Percentiles rank a stretch among this genome's conserved stretches.
Evolutionary conservation across 2,329 filamentous ascomycete genomes (phyloP).

Genomic region (Myriosclerotinia scirpicola): DNA sequence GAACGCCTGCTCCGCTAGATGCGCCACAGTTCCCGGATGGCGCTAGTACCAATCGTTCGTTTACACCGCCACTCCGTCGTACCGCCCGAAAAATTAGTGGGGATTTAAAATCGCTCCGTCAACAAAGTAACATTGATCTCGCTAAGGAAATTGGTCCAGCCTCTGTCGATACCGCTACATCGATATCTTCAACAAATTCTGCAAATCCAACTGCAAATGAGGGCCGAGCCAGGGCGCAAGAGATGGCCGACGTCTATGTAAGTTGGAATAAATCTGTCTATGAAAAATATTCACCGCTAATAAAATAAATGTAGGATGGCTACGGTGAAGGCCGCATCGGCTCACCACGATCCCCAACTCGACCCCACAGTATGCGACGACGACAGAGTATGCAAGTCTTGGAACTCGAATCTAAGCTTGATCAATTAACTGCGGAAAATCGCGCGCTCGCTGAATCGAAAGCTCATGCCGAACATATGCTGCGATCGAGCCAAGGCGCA

Average conservation of each 20-base stretch:
- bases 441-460: slow-evolving; percentile 73
- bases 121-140: slow-evolving; percentile 49
- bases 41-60: slow-evolving; percentile 53
- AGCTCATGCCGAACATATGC: slow-evolving; percentile 63
- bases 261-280: slow-evolving; percentile 47
- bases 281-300: slow-evolving; percentile 33
- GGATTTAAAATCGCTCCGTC: slow-evolving; percentile 70
- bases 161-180: slow-evolving; percentile 43
- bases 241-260: slow-evolving; percentile 94
- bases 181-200: slow-evolving; percentile 48
- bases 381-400: slow-evolving; percentile 97
- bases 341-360: slow-evolving; percentile 87
- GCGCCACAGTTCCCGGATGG: slow-evolving; percentile 61
- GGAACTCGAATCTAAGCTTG: slow-evolving; percentile 82
- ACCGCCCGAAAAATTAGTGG: slow-evolving; percentile 67
- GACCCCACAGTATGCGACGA: slow-evolving; percentile 92
- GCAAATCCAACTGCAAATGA: slow-evolving; percentile 81
- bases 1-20: slow-evolving; percentile 36
- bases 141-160: slow-evolving; percentile 48
- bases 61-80: slow-evolving; percentile 70
- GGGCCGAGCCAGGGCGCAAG: slow-evolving; percentile 78
- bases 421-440: slow-evolving; percentile 85
- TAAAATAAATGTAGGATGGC: slow-evolving; percentile 66
- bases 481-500: slow-evolving; percentile 61
- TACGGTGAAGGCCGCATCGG: slow-evolving; percentile 84